phyloP scores from a whole-genome alignment of 140 eudicot species.

The Bidens hawaiensis region DNA sequence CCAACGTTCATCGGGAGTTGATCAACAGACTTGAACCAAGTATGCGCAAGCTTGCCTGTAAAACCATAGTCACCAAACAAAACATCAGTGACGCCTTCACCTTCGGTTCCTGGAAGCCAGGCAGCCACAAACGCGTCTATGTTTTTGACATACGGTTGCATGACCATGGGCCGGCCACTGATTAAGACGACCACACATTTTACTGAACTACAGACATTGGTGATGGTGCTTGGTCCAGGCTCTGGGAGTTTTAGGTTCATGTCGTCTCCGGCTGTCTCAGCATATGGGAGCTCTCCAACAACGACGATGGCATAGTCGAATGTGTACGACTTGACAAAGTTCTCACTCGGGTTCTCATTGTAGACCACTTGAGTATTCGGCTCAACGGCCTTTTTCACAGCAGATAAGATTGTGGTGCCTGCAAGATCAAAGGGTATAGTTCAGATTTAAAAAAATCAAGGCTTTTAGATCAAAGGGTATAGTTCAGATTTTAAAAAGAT shows the following conservation, averaged over 20 bases:
- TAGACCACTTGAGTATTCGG: constrained; percentile 30
- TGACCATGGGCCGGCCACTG: constrained; percentile 50
- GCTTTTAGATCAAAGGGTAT: too few relatives aligned
- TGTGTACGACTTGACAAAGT: constrained; percentile 23
- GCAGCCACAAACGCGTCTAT: constrained; percentile 63
- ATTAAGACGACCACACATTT: constrained; percentile 53
- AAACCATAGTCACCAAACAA: constrained; percentile 54
- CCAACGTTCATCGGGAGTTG: constrained; percentile 68
- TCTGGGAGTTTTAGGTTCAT: constrained; percentile 41
- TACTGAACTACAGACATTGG: constrained; percentile 37
- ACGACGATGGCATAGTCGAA: constrained; percentile 51
- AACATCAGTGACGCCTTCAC: constrained; percentile 67
- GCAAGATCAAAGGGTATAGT: background rate
- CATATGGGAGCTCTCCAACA: constrained; percentile 48
- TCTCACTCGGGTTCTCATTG: constrained; percentile 33
- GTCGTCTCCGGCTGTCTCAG: constrained; percentile 48
- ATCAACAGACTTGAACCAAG: constrained; percentile 62
- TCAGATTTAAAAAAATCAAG: too few relatives aligned
- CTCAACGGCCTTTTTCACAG: constrained; percentile 35
- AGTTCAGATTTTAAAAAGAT: too few relatives aligned
- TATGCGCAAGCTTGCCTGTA: constrained; percentile 47
- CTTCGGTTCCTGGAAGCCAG: constrained; percentile 66
- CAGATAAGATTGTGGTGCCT: constrained; percentile 53
- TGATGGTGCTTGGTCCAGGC: constrained; percentile 34
- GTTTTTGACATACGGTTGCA: constrained; percentile 33